phyloP scores from a whole-genome alignment of 139 green algal genomes.

The Axilococcus clingmanii region DNA sequence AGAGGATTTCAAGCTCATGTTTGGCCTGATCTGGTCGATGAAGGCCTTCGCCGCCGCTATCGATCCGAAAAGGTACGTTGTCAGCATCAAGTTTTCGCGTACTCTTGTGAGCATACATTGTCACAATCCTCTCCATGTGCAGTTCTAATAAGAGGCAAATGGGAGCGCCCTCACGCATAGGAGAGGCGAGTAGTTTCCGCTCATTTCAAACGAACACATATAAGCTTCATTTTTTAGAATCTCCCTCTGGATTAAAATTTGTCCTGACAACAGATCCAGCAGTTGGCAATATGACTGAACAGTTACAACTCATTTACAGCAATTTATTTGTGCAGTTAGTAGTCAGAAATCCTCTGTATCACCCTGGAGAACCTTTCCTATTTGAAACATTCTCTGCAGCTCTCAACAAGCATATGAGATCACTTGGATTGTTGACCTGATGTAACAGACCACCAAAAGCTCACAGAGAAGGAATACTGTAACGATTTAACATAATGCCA shows the following conservation, averaged over 20 bases:
- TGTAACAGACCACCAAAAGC: conserved; percentile 73
- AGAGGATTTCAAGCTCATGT: conserved; percentile 94
- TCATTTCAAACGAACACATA: conserved; percentile 80
- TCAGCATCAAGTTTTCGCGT: neutral
- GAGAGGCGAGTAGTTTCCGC: conserved; percentile 64
- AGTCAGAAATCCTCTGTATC: conserved; percentile 75
- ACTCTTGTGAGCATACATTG: conserved; percentile 1
- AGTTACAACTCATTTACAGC: conserved; percentile 65
- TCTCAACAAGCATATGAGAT: conserved; percentile 45
- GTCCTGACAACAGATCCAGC: conserved; percentile 69
- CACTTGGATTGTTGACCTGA: conserved; percentile 23
- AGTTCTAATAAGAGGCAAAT: conserved; percentile 58
- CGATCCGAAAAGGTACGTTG: conserved; percentile 61
- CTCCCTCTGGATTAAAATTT: conserved; percentile 82
- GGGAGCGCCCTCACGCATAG: conserved; percentile 56
- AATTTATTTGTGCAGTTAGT: conserved; percentile 73
- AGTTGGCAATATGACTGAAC: conserved; percentile 55
- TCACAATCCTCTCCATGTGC: too few relatives aligned
- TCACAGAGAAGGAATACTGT: conserved; percentile 66
- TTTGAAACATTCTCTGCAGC: conserved; percentile 38
- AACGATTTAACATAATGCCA: conserved; percentile 85
- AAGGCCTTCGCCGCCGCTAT: conserved; percentile 74
- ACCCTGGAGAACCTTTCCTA: conserved; percentile 61
- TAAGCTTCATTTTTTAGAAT: conserved; percentile 88
- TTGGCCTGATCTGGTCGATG: conserved; percentile 88